Percentiles rank a stretch among this genome's conserved stretches.
phyloP scores from a whole-genome alignment of 176 grass and related monocot genomes.

The Avena sativa region DNA sequence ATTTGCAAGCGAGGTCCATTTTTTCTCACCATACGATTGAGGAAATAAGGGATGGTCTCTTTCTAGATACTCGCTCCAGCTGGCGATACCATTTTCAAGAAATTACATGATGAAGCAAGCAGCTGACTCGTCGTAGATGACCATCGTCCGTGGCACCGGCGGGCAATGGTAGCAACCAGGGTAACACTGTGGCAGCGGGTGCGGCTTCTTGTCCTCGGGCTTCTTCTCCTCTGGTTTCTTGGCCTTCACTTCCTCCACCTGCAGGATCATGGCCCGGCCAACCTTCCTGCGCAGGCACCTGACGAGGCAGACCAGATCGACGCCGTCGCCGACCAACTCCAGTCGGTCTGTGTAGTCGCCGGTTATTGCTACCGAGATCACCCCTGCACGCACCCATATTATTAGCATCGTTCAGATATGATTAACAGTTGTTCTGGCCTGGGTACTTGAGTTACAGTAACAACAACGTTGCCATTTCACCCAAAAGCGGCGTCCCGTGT shows the following conservation, averaged over 20 bases:
- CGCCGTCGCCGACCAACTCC: conserved; percentile 50
- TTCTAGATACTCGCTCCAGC: background rate
- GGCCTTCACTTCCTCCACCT: conserved; percentile 38
- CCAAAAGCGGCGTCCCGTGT: background rate
- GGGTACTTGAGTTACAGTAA: background rate
- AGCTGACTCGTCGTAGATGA: conserved; percentile 8
- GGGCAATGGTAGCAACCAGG: conserved; percentile 10
- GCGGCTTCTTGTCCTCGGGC: background rate
- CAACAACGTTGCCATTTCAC: background rate
- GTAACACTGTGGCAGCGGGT: conserved; percentile 1
- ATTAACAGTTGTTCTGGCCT: background rate
- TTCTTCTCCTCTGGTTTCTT: conserved; percentile 10
- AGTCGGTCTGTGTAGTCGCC: conserved; percentile 54
- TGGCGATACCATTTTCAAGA: background rate
- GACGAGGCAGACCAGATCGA: conserved; percentile 49
- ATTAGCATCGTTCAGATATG: background rate
- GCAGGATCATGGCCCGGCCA: conserved; percentile 45
- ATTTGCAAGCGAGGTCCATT: no score
- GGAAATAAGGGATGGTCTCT: background rate
- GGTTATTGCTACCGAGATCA: conserved; percentile 47
- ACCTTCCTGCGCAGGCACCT: conserved; percentile 57
- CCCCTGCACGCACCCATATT: conserved; percentile 18
- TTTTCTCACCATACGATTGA: no score
- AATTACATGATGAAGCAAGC: conserved; percentile 35
- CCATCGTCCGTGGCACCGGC: background rate